Evolutionary conservation across 177 flowering plant species (phyloP).

Genomic region (Tripterygium wilfordii): DNA sequence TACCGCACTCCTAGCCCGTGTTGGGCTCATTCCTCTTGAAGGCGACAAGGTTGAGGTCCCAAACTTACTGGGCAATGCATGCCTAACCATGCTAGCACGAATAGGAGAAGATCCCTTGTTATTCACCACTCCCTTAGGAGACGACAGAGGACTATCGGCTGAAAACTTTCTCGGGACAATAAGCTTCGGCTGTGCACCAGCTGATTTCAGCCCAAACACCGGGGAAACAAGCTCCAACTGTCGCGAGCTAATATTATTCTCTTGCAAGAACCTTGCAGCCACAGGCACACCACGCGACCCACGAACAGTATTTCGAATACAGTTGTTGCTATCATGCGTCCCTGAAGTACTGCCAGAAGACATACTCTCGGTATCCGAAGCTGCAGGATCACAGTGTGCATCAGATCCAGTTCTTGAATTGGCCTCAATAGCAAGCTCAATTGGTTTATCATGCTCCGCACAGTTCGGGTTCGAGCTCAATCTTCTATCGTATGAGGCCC

Average conservation of each 20-base stretch:
- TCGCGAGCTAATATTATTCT: no score
- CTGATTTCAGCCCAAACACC: slow-evolving; percentile 13
- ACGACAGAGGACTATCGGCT: slow-evolving; percentile 30
- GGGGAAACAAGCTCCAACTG: slow-evolving; percentile 52
- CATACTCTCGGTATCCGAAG: slow-evolving; percentile 65
- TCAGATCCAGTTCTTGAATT: no score
- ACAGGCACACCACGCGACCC: slow-evolving; percentile 38
- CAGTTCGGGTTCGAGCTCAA: slow-evolving; percentile 17
- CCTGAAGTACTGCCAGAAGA: slow-evolving; percentile 56
- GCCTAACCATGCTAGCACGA: slow-evolving; percentile 47
- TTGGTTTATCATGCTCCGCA: slow-evolving; percentile 7
- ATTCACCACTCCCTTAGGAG: slow-evolving; percentile 35
- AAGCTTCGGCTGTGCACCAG: slow-evolving; percentile 26
- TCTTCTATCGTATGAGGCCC: slow-evolving; percentile 19
- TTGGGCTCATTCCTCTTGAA: slow-evolving; percentile 62
- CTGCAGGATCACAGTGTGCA: slow-evolving; percentile 20
- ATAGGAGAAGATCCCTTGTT: slow-evolving; percentile 52
- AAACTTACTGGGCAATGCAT: slow-evolving; percentile 66
- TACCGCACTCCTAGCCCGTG: slow-evolving; percentile 38
- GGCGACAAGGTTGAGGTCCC: slow-evolving; percentile 27
- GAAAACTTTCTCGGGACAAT: slow-evolving; percentile 24
- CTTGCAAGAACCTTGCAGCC: no score
- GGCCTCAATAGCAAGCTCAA: slow-evolving; percentile 16
- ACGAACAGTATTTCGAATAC: slow-evolving; percentile 16
- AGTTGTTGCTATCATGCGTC: no score